Evolutionary conservation across 352 stramenopile species (phyloP), one percentile per base, ranked within the genome.

Genomic region (Discostella stelligera): DNA sequence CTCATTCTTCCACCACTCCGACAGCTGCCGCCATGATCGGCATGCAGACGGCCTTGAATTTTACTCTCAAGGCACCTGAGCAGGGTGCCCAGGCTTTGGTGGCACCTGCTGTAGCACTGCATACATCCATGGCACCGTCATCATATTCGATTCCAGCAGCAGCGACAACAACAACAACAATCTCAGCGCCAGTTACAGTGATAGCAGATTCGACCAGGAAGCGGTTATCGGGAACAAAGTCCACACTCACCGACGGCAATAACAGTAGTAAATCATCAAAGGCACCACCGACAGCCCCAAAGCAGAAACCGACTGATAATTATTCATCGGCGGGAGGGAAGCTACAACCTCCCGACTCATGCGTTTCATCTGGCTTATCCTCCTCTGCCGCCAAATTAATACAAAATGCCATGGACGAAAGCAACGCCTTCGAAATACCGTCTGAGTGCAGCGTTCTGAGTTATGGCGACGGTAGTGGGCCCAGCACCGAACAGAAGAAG

Each of bases 401-500:
- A 53, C 41, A 46, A 44, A 69, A 69, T 23, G 62, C 62, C 41
- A 60, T 69, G 67, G 54, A 48, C 67, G 67, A 67, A 41, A 60
- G 50, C 8, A 66, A 53, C 37, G 60, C 23, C 16, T 58, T 27
- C 50, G 65, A 73, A 46, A 50, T 53, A 25, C 18, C 52, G n/a
- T 16, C 20, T n/a, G 53, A 37, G 23, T 25, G 9, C 11, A 46
- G 25, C 53, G 0, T 25, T 18, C 4, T 18, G 3, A 18, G 20
- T 37, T 13, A 46, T 18, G 21, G 6, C 23, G 14, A n/a, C 53
- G 67, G 56, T 3, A 20, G 53, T 10, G 39, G 37, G n/a, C 64
- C 71, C 18, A 84, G 64, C 2, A 23, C 71, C 46, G 67, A 81
- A 54, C 77, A 91, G 71, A 84, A 86, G 59, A 77, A 74, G 2